A percentile compares a stretch with the other conserved stretches of the same genome.
phyloP scores from a whole-genome alignment of 2,329 filamentous ascomycete genomes.

The Claviceps sp. region DNA sequence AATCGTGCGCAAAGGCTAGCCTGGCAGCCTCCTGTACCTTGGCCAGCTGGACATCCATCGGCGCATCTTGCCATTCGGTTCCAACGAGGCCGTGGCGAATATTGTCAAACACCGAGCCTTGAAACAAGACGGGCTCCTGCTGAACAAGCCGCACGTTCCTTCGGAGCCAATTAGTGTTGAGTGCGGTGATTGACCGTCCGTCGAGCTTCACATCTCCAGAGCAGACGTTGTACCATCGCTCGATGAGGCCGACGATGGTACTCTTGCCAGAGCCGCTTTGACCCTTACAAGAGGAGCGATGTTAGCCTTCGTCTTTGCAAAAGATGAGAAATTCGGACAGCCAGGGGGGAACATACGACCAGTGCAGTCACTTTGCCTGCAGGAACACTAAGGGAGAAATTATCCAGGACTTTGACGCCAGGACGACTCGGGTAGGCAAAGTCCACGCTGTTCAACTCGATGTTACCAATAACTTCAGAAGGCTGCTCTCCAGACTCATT shows the following conservation, averaged over 20 bases:
- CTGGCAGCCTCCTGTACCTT: constrained; percentile 32
- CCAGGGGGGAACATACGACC: constrained; percentile 13
- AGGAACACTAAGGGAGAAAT: constrained; percentile 28
- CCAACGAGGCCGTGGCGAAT: constrained; percentile 36
- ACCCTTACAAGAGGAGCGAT: background rate
- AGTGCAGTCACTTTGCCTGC: constrained; percentile 31
- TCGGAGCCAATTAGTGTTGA: background rate
- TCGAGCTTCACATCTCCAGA: constrained; percentile 32
- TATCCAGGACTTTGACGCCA: constrained; percentile 25
- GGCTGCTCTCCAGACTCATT: constrained; percentile 7
- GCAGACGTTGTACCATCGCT: constrained; percentile 44
- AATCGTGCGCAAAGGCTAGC: constrained; percentile 36
- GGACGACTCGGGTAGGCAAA: constrained; percentile 33
- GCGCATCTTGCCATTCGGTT: constrained; percentile 23
- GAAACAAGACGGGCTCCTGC: constrained; percentile 31
- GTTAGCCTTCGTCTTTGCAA: background rate
- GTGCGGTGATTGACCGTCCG: constrained; percentile 7
- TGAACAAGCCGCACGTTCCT: background rate
- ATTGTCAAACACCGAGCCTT: constrained; percentile 39
- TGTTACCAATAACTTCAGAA: constrained; percentile 15
- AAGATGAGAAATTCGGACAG: background rate
- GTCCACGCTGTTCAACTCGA: constrained; percentile 26
- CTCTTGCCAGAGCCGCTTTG: constrained; percentile 41
- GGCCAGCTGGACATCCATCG: constrained; percentile 27
- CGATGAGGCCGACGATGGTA: constrained; percentile 41